Evolutionary conservation across 495 filamentous ascomycete species (phyloP).

Genomic region (Tuber brumale): DNA sequence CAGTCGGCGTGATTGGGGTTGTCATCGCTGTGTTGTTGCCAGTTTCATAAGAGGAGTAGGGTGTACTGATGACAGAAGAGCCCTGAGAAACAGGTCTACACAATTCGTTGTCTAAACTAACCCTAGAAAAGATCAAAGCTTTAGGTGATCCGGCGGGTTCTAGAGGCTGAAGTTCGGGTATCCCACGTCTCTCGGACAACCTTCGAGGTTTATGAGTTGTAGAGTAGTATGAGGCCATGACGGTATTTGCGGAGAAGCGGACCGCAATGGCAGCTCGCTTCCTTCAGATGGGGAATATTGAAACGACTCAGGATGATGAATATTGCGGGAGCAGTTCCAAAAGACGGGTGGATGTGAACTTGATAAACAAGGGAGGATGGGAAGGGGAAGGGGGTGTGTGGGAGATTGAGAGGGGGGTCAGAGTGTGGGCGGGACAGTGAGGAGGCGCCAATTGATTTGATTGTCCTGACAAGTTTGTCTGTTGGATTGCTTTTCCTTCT

Average conservation of each 20-base stretch:
- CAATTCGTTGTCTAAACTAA: slow-evolving; percentile 19
- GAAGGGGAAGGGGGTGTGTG: slow-evolving; percentile 4
- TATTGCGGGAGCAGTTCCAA: slow-evolving; percentile 14
- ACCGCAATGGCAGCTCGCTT: slow-evolving; percentile 34
- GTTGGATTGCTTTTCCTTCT: slow-evolving; percentile 20
- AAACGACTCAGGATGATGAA: slow-evolving; percentile 13
- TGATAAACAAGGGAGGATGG: slow-evolving; percentile 31
- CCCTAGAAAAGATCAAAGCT: slow-evolving; percentile 19
- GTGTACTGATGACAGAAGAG: slow-evolving; percentile 30
- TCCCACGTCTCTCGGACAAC: slow-evolving; percentile 40
- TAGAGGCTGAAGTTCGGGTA: slow-evolving; percentile 39
- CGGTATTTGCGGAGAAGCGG: slow-evolving; percentile 18
- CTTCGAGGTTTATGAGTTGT: slow-evolving; percentile 34
- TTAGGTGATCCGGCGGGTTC: slow-evolving; percentile 33
- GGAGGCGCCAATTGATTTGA: slow-evolving; percentile 22
- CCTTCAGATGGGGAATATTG: slow-evolving; percentile 16
- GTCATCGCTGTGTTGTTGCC: slow-evolving; percentile 31
- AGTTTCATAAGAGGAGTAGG: slow-evolving; percentile 28
- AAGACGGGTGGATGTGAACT: slow-evolving; percentile 20
- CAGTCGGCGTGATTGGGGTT: slow-evolving; percentile 35
- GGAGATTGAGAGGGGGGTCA: neutral
- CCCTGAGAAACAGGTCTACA: slow-evolving; percentile 19
- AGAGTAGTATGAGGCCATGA: slow-evolving; percentile 31
- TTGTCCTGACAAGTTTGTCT: slow-evolving; percentile 18
- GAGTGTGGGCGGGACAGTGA: slow-evolving; percentile 16